A percentile compares a stretch with the other conserved stretches of the same genome.
phyloP scores from a whole-genome alignment of 371 early-diverging fungal genomes.

The Mortierella sp. region DNA sequence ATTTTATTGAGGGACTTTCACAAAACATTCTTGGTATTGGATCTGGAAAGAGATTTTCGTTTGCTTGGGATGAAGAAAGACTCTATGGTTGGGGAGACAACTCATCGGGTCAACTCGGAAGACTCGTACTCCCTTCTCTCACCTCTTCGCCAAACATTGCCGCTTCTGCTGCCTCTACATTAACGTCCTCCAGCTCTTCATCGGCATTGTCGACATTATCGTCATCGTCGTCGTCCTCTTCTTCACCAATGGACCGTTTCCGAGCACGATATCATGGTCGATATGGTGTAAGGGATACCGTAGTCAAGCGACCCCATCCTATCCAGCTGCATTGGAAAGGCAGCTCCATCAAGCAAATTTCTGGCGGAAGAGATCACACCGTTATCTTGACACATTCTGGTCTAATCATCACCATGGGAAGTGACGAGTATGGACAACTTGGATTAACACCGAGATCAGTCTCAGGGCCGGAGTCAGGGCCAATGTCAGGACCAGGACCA shows the following conservation, averaged over 20 bases:
- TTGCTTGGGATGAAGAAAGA: conserved; percentile 35
- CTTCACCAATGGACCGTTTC: not conserved
- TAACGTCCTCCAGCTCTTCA: not conserved
- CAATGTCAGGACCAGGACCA: not conserved
- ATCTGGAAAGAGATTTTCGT: conserved; percentile 26
- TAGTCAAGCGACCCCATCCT: too few relatives aligned
- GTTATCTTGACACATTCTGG: conserved; percentile 26
- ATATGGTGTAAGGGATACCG: too few relatives aligned
- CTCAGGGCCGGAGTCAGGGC: not conserved
- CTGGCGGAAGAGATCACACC: conserved; percentile 34
- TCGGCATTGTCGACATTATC: not conserved
- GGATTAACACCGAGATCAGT: conserved; percentile 7
- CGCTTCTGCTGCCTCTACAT: not conserved
- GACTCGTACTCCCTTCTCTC: not conserved
- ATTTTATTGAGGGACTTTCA: conserved; percentile 22
- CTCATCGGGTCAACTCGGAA: conserved; percentile 33
- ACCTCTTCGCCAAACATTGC: not conserved
- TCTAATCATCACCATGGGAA: conserved; percentile 34
- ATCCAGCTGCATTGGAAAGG: conserved; percentile 37
- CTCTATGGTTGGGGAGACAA: conserved; percentile 49
- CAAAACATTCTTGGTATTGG: conserved; percentile 32
- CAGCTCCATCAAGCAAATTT: conserved; percentile 28
- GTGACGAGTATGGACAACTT: conserved; percentile 35
- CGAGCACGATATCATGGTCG: too few relatives aligned
- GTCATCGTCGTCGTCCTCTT: not conserved